Conservation (phyloP, 2,329 filamentous ascomycete species). For the Drechslerella stenobrocha region DNA sequence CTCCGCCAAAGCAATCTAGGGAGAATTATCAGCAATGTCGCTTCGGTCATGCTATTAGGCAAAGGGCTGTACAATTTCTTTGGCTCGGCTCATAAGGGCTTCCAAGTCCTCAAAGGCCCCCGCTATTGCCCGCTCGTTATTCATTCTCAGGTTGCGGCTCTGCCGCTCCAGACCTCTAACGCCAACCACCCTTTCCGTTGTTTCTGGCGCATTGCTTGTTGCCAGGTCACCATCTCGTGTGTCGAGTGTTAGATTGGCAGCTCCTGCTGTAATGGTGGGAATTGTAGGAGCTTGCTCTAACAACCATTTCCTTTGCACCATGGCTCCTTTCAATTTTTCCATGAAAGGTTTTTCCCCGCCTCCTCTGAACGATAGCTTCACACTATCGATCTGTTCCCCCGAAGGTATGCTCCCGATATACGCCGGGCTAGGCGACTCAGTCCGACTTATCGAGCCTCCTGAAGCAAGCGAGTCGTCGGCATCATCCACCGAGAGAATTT, state of each 20-base stretch:
- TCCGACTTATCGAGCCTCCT: constrained; percentile 12
- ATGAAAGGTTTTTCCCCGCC: constrained; percentile 89
- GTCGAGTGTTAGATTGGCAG: constrained; percentile 47
- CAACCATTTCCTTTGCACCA: constrained; percentile 94
- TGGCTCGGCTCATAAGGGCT: constrained; percentile 94
- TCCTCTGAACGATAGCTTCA: constrained; percentile 88
- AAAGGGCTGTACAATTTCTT: constrained; percentile 69
- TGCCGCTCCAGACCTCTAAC: constrained; percentile 90
- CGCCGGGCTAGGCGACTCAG: constrained; percentile 38
- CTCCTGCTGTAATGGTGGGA: constrained; percentile 59
- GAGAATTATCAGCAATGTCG: not conserved
- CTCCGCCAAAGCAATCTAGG: constrained; percentile 41
- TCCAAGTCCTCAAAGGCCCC: constrained; percentile 95
- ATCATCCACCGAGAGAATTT: constrained; percentile 58
- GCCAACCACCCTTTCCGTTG: constrained; percentile 68
- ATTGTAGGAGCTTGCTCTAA: constrained; percentile 85
- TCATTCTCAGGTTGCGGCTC: constrained; percentile 80
- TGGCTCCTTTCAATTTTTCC: constrained; percentile 81
- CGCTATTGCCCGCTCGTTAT: constrained; percentile 90
- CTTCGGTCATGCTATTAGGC: not conserved
- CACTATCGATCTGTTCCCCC: constrained; percentile 68
- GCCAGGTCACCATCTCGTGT: constrained; percentile 52
- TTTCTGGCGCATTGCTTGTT: constrained; percentile 5
- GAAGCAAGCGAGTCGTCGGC: constrained; percentile 21
- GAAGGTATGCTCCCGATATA: constrained; percentile 40